A percentile compares a stretch with the other conserved stretches of the same genome.
These are phyloP conservation scores for Aristolochia californica DNA, from an alignment of 164 flowering plant species.

Conservation along the genomic window DNA sequence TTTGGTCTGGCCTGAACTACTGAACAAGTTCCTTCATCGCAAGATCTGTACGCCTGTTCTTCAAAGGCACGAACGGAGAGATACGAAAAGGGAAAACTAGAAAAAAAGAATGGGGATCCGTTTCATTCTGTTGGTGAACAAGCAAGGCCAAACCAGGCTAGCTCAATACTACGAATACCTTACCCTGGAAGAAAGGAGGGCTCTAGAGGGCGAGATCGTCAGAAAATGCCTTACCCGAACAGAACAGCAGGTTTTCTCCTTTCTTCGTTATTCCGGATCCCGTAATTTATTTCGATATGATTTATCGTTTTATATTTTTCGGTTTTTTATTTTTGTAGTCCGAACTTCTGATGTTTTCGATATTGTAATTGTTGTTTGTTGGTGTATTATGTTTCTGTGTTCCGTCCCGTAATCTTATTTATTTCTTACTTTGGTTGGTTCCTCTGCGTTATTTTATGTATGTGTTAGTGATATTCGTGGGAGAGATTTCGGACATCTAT, in stretches of 20 bases:
- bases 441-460: too few relatives aligned
- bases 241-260: slow-evolving; percentile 68
- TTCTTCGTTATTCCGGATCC: neutral
- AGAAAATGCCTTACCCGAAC: slow-evolving; percentile 94
- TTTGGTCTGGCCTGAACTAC: neutral
- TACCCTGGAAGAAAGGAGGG: slow-evolving; percentile 82
- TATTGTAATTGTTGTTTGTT: too few relatives aligned
- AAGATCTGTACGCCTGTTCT: neutral
- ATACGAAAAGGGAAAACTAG: neutral
- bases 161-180: slow-evolving; percentile 98
- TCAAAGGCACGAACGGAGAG: neutral
- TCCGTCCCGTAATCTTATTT: too few relatives aligned
- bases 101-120: slow-evolving; percentile 49
- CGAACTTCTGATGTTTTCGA: too few relatives aligned
- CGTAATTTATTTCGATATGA: neutral
- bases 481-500: too few relatives aligned
- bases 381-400: too few relatives aligned
- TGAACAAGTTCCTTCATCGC: neutral
- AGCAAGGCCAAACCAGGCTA: slow-evolving; percentile 95
- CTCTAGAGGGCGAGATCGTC: slow-evolving; percentile 97
- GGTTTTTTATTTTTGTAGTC: too few relatives aligned
- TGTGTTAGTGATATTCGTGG: too few relatives aligned
- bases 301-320: neutral
- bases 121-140: slow-evolving; percentile 96
- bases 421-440: too few relatives aligned